phyloP scores from a whole-genome alignment of 495 filamentous ascomycete species.

The Annulohypoxylon stygium region DNA sequence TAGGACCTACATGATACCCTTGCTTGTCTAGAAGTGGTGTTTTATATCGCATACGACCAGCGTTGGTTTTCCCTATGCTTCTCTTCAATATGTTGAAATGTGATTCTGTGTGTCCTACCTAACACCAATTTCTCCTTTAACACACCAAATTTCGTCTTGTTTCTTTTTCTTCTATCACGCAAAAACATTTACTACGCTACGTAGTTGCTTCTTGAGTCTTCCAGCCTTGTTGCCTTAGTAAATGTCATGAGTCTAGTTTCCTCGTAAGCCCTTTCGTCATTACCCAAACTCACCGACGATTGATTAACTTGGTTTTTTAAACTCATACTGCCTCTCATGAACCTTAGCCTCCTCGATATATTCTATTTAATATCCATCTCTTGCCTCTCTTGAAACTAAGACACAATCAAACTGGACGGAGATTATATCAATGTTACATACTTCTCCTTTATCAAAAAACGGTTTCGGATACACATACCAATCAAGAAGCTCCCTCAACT shows the following conservation, averaged over 20 bases:
- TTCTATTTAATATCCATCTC: background rate
- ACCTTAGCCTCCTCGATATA: background rate
- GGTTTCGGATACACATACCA: background rate
- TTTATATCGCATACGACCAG: constrained; percentile 8
- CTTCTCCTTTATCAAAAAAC: background rate
- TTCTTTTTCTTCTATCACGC: background rate
- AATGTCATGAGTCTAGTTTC: background rate
- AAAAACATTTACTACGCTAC: background rate
- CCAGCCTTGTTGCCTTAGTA: background rate
- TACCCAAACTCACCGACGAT: background rate
- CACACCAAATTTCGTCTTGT: background rate
- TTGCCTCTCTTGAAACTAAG: background rate
- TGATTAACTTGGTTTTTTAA: background rate
- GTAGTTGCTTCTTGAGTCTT: background rate
- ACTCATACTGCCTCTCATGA: background rate
- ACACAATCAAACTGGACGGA: background rate
- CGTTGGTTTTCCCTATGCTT: background rate
- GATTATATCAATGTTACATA: background rate
- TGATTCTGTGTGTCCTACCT: constrained; percentile 9
- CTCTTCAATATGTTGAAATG: background rate
- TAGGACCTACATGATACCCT: background rate
- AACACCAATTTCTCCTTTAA: background rate
- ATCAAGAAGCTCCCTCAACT: background rate
- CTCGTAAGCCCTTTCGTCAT: background rate
- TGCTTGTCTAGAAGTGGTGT: background rate